Base-by-base conservation (phyloP, 2,329 filamentous ascomycete species). In the Aspergillus versicolor region DNA sequence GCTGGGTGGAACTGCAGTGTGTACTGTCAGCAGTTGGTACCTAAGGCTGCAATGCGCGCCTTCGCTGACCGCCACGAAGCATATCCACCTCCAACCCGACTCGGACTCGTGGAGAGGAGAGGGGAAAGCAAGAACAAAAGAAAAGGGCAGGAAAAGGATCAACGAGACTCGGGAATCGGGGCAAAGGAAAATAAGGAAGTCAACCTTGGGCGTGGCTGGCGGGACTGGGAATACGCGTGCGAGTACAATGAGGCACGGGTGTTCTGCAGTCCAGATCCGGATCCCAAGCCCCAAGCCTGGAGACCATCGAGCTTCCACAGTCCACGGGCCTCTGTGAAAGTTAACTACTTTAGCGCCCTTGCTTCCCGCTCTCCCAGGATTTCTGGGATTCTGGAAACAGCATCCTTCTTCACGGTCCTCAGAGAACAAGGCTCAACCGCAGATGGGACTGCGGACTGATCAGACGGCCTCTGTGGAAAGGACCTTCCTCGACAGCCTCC, bases 31-130 rank as follows among this genome's bases (percentile, higher is more conserved):
- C 46, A 49, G 50, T 57, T 57, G 44, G 51, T 54, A 54, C 56
- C 56, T 58, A 45, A 58, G 56, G 56, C 56, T 58, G 56, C 50
- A 54, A 58, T 58, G 56, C 56, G 45, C 45, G 45, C 45, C 45
- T n/a, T 46, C 22, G 48, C 50, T 57, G 55, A 57, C 56, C 56
- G 56, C 56, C 51, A 58, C 51, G 38, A 47, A 47, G 21, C 49
- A 24, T 43, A 42, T 43, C 48, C 38, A 51, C 48, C 48, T 13
- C 34, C 27, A 30, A 3, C 27, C 27, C 27, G 27, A 30, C 9
- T 11, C 4, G 27, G 24, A 50, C 15, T n/a, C 43, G n/a, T 47
- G 43, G 22, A 15, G 43, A 44, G 42, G 40, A 24, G 38, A 42
- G 32, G 30, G 34, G 5, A 37, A 48, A 21, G 8, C 42, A 45